A percentile compares a stretch with the other conserved stretches of the same genome.
phyloP scores from a whole-genome alignment of 164 flowering plant species.

The Vitis amurensis region DNA sequence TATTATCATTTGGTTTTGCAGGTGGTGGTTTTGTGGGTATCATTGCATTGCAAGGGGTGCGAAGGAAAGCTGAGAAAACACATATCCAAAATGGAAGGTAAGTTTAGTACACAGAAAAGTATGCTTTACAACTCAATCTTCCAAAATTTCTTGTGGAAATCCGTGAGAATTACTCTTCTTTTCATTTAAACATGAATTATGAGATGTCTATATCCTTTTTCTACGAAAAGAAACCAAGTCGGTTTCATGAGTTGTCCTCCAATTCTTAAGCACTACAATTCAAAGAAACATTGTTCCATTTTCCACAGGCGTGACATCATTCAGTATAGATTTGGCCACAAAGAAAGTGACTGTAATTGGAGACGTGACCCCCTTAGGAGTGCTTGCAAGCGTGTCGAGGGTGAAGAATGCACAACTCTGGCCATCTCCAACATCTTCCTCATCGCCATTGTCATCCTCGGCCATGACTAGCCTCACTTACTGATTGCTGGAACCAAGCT shows the following conservation, averaged over 20 bases:
- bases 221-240: background rate
- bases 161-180: too few species aligned
- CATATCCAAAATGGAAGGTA: constrained; percentile 93
- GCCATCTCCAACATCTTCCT: constrained; percentile 54
- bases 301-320: constrained; percentile 85
- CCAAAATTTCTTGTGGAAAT: too few species aligned
- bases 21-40: constrained; percentile 89
- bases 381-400: constrained; percentile 75
- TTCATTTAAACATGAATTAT: too few species aligned
- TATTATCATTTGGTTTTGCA: constrained; percentile 22
- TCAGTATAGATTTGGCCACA: constrained; percentile 60
- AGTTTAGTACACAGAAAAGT: background rate
- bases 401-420: constrained; percentile 90
- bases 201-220: background rate
- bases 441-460: constrained; percentile 20
- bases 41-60: constrained; percentile 95
- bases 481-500: constrained; percentile 2
- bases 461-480: background rate
- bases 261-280: background rate
- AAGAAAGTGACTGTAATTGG: constrained; percentile 90
- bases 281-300: background rate
- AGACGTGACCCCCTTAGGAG: constrained; percentile 70
- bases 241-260: background rate
- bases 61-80: constrained; percentile 91
- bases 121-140: background rate